Base-by-base conservation (phyloP, 441 rosid genomes). In the Macaranga tanarius region DNA sequence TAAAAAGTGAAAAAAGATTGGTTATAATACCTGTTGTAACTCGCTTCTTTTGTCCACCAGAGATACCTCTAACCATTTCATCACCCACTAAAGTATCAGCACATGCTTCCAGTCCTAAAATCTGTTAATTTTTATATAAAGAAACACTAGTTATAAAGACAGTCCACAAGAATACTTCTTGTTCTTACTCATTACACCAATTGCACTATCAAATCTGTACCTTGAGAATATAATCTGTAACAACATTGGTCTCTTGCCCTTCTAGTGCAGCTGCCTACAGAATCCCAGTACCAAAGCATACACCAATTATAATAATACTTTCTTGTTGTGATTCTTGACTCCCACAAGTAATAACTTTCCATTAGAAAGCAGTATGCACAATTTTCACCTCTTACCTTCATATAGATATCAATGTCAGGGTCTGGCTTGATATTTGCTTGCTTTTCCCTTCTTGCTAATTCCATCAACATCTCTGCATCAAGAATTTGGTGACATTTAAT, bases 71-170 rank as follows among this genome's bases (percentile, higher is more conserved):
- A 48, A 73, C 16, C 92, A 89, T 86, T 69, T 89, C 87, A 77
- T 89, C 86, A 13, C 92, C 94, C 13, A 87, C 86, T 77, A 89
- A 25, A 19, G 77, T 82, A 67, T 89, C 93, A n/a, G 91, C 90
- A 66, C 90, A 86, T 15, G 75, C 69, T 67, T 87, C 92, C 42
- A 89, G 89, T 40, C 94, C 92, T 75, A 87, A 77, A 77, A 89
- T 86, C 94, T 89, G 78, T 20, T 23, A 22, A 72, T 16, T 25
- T 38, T 10, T 47, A 34, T 13, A 31, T 13, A 31, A 5, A 54
- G 45, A 56, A 57, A 28, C 20, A 71, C 23, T 34, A 60, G 51
- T 62, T 5, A 71, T 31, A 34, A 34, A 15, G 31, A 34, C n/a
- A 48, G 9, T 40, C 3, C 9, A 19, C n/a, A 16, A 0, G 4